Base-by-base conservation (phyloP, 2,329 filamentous ascomycete species). In the Colletotrichum coccodes region DNA sequence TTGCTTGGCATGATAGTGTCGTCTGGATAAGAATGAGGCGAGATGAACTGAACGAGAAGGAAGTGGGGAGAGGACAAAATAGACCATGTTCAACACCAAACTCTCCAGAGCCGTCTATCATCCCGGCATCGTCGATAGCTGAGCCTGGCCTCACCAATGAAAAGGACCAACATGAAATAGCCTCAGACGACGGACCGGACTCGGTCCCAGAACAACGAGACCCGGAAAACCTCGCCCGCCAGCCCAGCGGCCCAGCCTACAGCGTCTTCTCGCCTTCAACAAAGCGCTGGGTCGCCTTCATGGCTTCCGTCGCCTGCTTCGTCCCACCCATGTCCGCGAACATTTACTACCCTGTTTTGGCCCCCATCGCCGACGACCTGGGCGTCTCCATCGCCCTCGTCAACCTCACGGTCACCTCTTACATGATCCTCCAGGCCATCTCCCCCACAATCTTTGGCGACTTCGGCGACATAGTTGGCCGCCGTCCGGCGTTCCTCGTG, bases 391-490 rank as follows among this genome's bases (percentile, higher is more conserved):
- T 79, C 9, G 75, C 76, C 9, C 75, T 84, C 38, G 77, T 87
- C 71, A 86, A 86, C 73, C 74, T 87, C 59, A 84, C 84, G 8
- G 75, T 88, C 46, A 90, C 89, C 4, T 88, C 88, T 1, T 91
- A 88, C 74, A 88, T 90, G 87, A 84, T 92, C 62, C 82, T 91
- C 50, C 90, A 92, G 75, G 90, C 85, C 21, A 76, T 92, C 2
- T 83, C 89, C 0, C 90, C 90, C 0, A 87, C 85, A 6, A 75
- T 92, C 14, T 86, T 90, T 52, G 90, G 89, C 4, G 87, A 89
- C 65, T 85, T 92, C 46, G 87, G 87, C 6, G 90, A 92, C 74
- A 83, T 82, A 72, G 83, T 85, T 3, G 89, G 90, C 9, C 84
- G 89, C 34, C 82, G 89, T n/a, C 89, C 88, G 0, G 88, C 89